Conservation (phyloP, 2,329 filamentous ascomycete genomes). For the Alternaria dauci region DNA sequence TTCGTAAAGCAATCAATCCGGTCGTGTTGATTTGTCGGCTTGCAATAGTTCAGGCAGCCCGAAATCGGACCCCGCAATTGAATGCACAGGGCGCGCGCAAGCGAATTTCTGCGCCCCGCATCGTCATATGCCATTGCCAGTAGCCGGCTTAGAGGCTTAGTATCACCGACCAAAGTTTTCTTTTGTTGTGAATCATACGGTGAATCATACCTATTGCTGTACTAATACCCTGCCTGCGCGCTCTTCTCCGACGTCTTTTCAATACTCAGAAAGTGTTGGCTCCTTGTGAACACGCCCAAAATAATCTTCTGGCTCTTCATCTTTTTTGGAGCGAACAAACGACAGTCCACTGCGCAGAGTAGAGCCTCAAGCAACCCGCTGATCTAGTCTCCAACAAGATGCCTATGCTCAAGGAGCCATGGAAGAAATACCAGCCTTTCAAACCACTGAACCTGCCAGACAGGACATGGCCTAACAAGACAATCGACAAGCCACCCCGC, state of each 20-base stretch:
- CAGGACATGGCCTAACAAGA: slow-evolving; percentile 84
- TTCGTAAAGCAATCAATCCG: slow-evolving; percentile 6
- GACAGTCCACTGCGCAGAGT: neutral
- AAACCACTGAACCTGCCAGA: slow-evolving; percentile 71
- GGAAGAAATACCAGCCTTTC: slow-evolving; percentile 78
- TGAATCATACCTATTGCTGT: slow-evolving; percentile 22
- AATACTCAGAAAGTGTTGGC: neutral
- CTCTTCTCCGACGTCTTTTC: neutral
- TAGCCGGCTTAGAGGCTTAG: slow-evolving; percentile 15
- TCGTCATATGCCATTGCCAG: slow-evolving; percentile 24
- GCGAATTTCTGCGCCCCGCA: slow-evolving; percentile 24
- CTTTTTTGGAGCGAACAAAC: neutral
- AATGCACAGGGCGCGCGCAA: slow-evolving; percentile 17
- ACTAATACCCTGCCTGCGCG: slow-evolving; percentile 11
- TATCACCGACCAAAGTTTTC: slow-evolving; percentile 25
- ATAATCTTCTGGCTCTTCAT: slow-evolving; percentile 3
- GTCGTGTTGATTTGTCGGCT: slow-evolving; percentile 1
- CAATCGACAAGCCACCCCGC: slow-evolving; percentile 82
- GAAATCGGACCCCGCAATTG: slow-evolving; percentile 25
- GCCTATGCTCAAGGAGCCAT: slow-evolving; percentile 74
- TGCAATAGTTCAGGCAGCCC: slow-evolving; percentile 5
- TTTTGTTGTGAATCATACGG: slow-evolving; percentile 27
- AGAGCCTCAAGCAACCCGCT: neutral
- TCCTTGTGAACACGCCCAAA: neutral
- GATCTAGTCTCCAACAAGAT: slow-evolving; percentile 31